These are phyloP conservation scores for Neobulgaria alba DNA, from an alignment of 2,329 filamentous ascomycete species.

Conservation along the genomic window DNA sequence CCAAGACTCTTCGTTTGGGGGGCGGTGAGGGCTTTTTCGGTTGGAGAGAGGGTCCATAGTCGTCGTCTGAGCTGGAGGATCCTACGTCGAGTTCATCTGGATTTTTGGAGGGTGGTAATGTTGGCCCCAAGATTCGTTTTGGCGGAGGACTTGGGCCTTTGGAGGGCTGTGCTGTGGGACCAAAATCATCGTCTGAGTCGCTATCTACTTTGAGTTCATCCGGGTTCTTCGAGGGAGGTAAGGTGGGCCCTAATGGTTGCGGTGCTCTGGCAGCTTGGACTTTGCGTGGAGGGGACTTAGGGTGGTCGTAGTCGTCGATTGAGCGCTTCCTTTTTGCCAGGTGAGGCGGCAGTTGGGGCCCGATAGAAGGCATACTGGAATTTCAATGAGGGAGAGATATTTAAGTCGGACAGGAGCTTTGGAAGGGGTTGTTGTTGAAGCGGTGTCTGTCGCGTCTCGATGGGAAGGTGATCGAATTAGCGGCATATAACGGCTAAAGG, in stretches of 20 bases:
- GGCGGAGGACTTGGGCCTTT: constrained; percentile 13
- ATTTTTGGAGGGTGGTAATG: constrained; percentile 30
- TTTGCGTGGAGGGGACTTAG: constrained; percentile 39
- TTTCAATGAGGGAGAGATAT: too few relatives aligned
- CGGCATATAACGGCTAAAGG: too few relatives aligned
- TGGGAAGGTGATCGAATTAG: too few relatives aligned
- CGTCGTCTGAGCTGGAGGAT: constrained; percentile 29
- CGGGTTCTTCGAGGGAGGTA: constrained; percentile 30
- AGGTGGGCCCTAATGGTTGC: constrained; percentile 19
- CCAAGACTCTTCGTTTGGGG: constrained; percentile 25
- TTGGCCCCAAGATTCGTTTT: constrained; percentile 23
- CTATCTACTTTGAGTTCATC: constrained; percentile 41
- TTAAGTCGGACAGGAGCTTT: too few relatives aligned
- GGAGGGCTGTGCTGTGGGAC: constrained; percentile 14
- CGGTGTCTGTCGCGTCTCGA: not conserved
- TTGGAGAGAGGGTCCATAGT: constrained; percentile 25
- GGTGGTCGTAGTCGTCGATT: constrained; percentile 32
- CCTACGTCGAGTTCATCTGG: constrained; percentile 39
- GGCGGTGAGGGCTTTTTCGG: constrained; percentile 8
- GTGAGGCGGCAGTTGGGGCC: constrained; percentile 61
- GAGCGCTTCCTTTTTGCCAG: constrained; percentile 55
- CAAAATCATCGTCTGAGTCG: constrained; percentile 31
- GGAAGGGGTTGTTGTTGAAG: not conserved
- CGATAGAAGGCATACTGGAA: constrained; percentile 36
- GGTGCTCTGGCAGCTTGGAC: constrained; percentile 24